Conservation (phyloP, 495 filamentous ascomycete species). For the Penicillium dipodomyicola region DNA sequence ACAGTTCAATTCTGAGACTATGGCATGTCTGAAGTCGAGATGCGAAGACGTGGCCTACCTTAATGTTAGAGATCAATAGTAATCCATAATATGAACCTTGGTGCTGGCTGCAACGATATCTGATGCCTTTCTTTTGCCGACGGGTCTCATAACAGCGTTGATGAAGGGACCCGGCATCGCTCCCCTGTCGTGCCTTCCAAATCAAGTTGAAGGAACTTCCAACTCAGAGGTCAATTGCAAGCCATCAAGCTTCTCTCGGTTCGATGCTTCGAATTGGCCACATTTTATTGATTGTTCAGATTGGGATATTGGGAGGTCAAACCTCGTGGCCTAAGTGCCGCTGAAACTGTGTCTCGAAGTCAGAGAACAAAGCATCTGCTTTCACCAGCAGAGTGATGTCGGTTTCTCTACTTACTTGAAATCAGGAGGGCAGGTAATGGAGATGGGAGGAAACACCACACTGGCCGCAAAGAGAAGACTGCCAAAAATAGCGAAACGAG, state of each 20-base stretch:
- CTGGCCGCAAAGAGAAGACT: too few relatives aligned
- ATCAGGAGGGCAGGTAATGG: too few relatives aligned
- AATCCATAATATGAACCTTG: background rate
- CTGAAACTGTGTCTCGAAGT: constrained; percentile 31
- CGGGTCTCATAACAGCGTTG: background rate
- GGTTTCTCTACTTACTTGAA: too few relatives aligned
- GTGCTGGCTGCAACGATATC: background rate
- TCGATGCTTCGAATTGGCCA: constrained; percentile 13
- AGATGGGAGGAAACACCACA: too few relatives aligned
- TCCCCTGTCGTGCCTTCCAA: too few relatives aligned
- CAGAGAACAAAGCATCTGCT: constrained; percentile 26
- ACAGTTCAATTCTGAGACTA: background rate
- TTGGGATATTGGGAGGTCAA: constrained; percentile 31
- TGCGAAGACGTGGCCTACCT: background rate
- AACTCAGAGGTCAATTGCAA: constrained; percentile 13
- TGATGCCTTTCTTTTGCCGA: too few relatives aligned
- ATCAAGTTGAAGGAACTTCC: too few relatives aligned
- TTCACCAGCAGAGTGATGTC: background rate
- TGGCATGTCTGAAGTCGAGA: background rate
- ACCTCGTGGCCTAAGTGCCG: constrained; percentile 25
- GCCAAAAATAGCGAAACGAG: too few relatives aligned
- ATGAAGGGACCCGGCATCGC: too few relatives aligned
- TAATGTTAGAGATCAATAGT: background rate
- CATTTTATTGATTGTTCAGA: constrained; percentile 18
- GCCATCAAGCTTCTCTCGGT: constrained; percentile 30